phyloP scores from a whole-genome alignment of 805 yeast species.

The Alloascoidea africana region DNA sequence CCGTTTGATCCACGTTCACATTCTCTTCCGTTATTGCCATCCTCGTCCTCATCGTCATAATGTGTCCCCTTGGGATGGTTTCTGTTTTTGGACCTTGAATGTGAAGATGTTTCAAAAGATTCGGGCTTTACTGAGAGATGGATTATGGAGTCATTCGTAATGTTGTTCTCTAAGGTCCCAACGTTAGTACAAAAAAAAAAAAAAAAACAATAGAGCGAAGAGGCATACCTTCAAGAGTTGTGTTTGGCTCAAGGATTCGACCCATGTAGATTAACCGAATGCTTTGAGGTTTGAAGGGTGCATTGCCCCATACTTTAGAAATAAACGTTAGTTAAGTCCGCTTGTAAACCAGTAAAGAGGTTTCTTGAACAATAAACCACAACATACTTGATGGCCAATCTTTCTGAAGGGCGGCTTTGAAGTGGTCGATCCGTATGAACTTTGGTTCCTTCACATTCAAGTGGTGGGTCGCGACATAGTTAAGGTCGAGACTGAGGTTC shows the following conservation, averaged over 20 bases:
- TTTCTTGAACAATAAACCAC: no score
- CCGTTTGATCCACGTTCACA: no score
- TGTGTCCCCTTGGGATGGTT: no score
- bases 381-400: background rate
- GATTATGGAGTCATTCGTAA: background rate
- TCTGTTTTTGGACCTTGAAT: background rate
- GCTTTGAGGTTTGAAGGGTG: background rate
- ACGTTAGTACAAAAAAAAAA: background rate
- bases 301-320: background rate
- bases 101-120: background rate
- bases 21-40: no score
- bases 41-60: no score
- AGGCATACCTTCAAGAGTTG: background rate
- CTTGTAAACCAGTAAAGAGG: no score
- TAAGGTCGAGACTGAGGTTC: background rate
- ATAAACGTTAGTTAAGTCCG: no score
- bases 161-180: background rate
- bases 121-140: slow-evolving; percentile 1
- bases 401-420: background rate
- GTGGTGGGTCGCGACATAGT: background rate
- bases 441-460: background rate
- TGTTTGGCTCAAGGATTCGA: background rate
- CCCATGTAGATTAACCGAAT: background rate
- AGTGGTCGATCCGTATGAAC: background rate
- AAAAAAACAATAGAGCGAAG: background rate